phyloP scores from a whole-genome alignment of 2,329 filamentous ascomycete genomes.

The Penicillium sp. region DNA sequence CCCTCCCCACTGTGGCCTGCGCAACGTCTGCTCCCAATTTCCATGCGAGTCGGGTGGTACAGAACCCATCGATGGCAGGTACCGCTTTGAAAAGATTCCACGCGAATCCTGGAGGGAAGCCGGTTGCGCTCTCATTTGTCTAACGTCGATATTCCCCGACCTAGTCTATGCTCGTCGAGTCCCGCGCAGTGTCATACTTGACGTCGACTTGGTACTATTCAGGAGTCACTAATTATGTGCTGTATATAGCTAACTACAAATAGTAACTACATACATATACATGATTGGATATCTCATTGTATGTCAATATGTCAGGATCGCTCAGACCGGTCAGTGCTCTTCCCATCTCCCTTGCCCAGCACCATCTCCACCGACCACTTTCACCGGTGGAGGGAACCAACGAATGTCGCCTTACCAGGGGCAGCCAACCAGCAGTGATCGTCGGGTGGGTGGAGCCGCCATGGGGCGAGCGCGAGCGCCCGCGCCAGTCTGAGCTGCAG shows the following conservation, averaged over 20 bases:
- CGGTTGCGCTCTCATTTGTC: conserved; percentile 12
- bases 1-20: conserved; percentile 16
- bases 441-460: conserved; percentile 9
- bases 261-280: no score
- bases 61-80: conserved; percentile 9
- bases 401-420: conserved; percentile 12
- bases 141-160: conserved; percentile 19
- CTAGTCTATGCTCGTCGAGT: no score
- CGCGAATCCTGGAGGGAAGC: conserved; percentile 1
- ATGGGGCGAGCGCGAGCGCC: conserved; percentile 1
- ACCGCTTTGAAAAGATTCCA: conserved; percentile 6
- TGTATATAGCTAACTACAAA: no score
- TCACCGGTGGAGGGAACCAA: conserved; percentile 8
- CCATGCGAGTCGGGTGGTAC: conserved; percentile 26
- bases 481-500: conserved; percentile 8
- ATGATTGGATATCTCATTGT: no score
- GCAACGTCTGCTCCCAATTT: conserved; percentile 21
- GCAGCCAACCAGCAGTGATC: conserved; percentile 15
- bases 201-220: not conserved
- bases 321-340: no score
- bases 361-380: not conserved
- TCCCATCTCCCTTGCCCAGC: no score
- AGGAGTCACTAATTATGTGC: not conserved
- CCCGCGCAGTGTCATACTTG: not conserved
- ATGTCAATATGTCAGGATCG: no score